Conservation (phyloP, 2,329 filamentous ascomycete genomes). For the Beauveria asiatica region DNA sequence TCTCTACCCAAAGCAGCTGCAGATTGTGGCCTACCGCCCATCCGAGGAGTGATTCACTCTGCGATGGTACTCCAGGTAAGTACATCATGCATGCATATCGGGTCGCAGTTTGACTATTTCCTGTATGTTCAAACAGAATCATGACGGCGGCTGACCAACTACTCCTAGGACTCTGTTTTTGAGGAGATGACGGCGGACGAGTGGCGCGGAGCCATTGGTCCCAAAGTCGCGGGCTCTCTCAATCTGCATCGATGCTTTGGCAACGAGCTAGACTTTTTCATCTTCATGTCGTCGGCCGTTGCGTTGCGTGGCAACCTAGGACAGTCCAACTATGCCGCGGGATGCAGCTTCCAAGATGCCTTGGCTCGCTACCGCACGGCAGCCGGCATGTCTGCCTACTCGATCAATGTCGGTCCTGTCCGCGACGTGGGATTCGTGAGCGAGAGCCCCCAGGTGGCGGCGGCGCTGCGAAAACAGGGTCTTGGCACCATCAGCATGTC, state of each 20-base stretch:
- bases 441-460: not conserved
- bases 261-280: slow-evolving; percentile 25
- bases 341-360: slow-evolving; percentile 30
- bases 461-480: slow-evolving; percentile 15
- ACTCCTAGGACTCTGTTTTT: not conserved
- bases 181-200: slow-evolving; percentile 24
- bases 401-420: slow-evolving; percentile 27
- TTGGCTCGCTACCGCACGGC: slow-evolving; percentile 26
- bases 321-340: slow-evolving; percentile 31
- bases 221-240: slow-evolving; percentile 25
- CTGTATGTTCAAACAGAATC: not conserved
- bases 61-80: slow-evolving; percentile 24
- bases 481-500: slow-evolving; percentile 17
- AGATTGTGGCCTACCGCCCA: slow-evolving; percentile 19
- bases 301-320: slow-evolving; percentile 22
- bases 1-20: not conserved
- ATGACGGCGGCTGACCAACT: not conserved
- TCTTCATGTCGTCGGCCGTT: slow-evolving; percentile 23
- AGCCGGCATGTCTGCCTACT: slow-evolving; percentile 13
- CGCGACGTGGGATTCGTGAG: slow-evolving; percentile 28
- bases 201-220: slow-evolving; percentile 18
- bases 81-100: not conserved
- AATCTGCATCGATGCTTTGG: slow-evolving; percentile 21
- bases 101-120: not conserved
- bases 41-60: slow-evolving; percentile 28